Percentiles rank a stretch among this genome's conserved stretches.
phyloP scores from a whole-genome alignment of 2,329 filamentous ascomycete genomes.

The Fusarium vanettenii region DNA sequence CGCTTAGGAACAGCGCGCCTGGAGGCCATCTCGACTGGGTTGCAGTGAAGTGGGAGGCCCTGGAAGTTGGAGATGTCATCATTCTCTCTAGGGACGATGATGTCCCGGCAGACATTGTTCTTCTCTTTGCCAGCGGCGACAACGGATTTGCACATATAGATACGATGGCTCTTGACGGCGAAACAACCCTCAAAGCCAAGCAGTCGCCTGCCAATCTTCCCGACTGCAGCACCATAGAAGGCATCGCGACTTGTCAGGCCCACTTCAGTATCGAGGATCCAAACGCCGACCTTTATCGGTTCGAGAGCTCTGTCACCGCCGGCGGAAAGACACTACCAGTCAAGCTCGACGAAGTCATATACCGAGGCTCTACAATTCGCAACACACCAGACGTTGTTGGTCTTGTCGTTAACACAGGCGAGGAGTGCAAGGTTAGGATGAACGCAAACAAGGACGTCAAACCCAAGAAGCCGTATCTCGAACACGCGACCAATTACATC shows the following conservation, averaged over 20 bases:
- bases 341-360: conserved; percentile 6
- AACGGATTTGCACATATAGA: not conserved
- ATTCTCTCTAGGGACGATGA: not conserved
- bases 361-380: conserved; percentile 60
- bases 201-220: not conserved
- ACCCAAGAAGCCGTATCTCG: not conserved
- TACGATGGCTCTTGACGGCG: not conserved
- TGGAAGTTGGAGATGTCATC: not conserved
- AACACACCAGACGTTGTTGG: conserved; percentile 76
- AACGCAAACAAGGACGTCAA: not conserved
- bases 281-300: not conserved
- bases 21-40: not conserved
- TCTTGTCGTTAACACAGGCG: conserved; percentile 4
- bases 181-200: not conserved
- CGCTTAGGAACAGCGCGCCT: not conserved
- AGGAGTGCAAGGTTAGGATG: conserved; percentile 8
- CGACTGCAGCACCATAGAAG: not conserved
- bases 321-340: not conserved
- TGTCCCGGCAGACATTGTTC: not conserved
- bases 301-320: not conserved
- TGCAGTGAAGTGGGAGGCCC: not conserved
- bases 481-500: not conserved
- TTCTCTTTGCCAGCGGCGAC: not conserved
- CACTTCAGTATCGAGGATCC: not conserved
- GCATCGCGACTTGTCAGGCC: not conserved